These are phyloP conservation scores for Pinus taeda DNA, from an alignment of 75 land plant genomes.

Conservation along the genomic window DNA sequence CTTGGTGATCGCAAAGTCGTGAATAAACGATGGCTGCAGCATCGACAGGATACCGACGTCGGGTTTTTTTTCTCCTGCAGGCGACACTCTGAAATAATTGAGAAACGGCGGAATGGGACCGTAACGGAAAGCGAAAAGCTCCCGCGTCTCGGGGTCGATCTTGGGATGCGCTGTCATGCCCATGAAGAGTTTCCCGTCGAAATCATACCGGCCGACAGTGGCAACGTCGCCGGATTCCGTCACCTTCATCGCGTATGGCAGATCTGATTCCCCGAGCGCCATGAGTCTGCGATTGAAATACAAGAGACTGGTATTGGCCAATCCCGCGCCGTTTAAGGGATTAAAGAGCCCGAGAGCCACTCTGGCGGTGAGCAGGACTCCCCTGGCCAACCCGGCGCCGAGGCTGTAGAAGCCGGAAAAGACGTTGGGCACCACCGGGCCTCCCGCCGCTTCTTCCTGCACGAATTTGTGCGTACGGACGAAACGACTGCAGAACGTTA, in stretches of 20 bases:
- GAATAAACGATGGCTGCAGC: slow-evolving; percentile 31
- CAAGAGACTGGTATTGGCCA: slow-evolving; percentile 61
- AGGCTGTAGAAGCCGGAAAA: slow-evolving; percentile 49
- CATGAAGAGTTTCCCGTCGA: slow-evolving; percentile 33
- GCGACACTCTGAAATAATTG: slow-evolving; percentile 49
- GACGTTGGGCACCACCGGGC: slow-evolving; percentile 42
- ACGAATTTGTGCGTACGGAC: slow-evolving; percentile 57
- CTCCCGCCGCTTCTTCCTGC: slow-evolving; percentile 37
- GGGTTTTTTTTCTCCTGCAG: slow-evolving; percentile 35
- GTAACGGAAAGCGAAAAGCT: slow-evolving; percentile 53
- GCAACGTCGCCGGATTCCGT: slow-evolving; percentile 39
- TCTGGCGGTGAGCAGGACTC: slow-evolving; percentile 26
- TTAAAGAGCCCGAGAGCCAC: slow-evolving; percentile 39
- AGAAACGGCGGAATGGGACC: slow-evolving; percentile 40
- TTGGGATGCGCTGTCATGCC: slow-evolving; percentile 86
- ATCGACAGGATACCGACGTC: slow-evolving; percentile 60
- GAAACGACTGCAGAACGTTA: slow-evolving; percentile 62
- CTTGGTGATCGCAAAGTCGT: slow-evolving; percentile 66
- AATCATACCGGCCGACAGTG: slow-evolving; percentile 53
- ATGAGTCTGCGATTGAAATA: slow-evolving; percentile 41
- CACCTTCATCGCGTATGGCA: slow-evolving; percentile 37
- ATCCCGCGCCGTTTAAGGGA: slow-evolving; percentile 40
- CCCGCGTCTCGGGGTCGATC: slow-evolving; percentile 52
- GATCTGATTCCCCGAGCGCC: slow-evolving; percentile 71
- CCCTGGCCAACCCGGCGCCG: slow-evolving; percentile 44